Evolutionary conservation across 257 asterid genomes (phyloP).

Genomic region (Dorcoceras hygrometricum): DNA sequence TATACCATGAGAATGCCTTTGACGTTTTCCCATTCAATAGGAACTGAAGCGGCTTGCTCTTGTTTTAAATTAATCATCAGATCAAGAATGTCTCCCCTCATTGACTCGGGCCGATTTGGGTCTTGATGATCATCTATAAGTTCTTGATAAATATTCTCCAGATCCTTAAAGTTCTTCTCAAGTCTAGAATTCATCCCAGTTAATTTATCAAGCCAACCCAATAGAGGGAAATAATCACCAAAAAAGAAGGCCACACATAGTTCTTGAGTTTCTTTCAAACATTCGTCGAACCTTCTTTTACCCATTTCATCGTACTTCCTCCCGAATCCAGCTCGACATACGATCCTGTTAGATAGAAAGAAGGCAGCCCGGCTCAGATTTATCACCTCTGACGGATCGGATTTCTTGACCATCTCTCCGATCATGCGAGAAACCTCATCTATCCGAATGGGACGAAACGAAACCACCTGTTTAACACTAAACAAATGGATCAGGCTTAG

Average conservation of each 20-base stretch:
- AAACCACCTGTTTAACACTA: constrained; percentile 4
- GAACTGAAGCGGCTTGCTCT: neutral
- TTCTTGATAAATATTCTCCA: constrained; percentile 22
- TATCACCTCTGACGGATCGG: neutral
- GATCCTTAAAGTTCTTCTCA: constrained; percentile 14
- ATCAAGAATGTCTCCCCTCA: constrained; percentile 24
- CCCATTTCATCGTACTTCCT: constrained; percentile 14
- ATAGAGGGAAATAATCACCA: constrained; percentile 17
- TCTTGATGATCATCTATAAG: constrained; percentile 21
- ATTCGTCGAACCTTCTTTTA: neutral
- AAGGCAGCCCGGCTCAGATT: constrained; percentile 5
- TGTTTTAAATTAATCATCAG: constrained; percentile 16
- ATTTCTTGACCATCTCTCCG: neutral
- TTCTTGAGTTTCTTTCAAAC: constrained; percentile 14
- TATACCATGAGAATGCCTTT: constrained; percentile 28
- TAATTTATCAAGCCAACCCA: constrained; percentile 26
- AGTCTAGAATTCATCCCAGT: constrained; percentile 19
- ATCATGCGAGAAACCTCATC: constrained; percentile 16
- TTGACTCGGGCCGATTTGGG: constrained; percentile 11
- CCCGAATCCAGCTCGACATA: constrained; percentile 20
- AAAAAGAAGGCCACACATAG: constrained; percentile 7
- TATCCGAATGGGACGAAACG: constrained; percentile 7
- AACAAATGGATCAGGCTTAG: neutral
- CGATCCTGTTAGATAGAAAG: constrained; percentile 6
- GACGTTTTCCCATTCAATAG: constrained; percentile 10